These are phyloP conservation scores for Coemansia sp. DNA, from an alignment of 192 early-diverging fungal genomes.

Conservation along the genomic window DNA sequence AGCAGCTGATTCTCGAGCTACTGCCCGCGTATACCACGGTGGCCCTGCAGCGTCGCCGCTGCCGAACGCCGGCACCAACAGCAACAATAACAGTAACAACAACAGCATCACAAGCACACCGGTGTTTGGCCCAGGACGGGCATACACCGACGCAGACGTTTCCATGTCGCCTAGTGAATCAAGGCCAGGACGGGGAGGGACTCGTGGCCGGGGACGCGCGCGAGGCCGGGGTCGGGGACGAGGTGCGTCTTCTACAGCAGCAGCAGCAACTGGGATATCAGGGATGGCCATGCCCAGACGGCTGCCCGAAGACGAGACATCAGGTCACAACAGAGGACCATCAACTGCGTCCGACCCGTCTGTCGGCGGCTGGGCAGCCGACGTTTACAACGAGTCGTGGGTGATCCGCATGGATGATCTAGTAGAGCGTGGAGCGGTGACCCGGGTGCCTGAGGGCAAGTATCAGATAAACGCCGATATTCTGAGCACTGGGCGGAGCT, in stretches of 20 bases:
- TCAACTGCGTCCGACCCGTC: background rate
- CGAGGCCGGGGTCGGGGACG: constrained; percentile 3
- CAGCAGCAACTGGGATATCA: background rate
- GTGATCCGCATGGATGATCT: constrained; percentile 42
- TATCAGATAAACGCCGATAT: constrained; percentile 25
- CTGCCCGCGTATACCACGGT: background rate
- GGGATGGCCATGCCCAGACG: background rate
- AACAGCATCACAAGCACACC: constrained; percentile 2
- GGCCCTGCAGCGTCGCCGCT: background rate
- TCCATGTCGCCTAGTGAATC: background rate
- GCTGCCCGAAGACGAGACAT: background rate
- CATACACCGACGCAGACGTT: background rate
- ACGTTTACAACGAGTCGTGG: constrained; percentile 12
- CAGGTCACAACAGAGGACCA: background rate
- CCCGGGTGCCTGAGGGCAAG: background rate
- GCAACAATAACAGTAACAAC: background rate
- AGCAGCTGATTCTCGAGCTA: background rate
- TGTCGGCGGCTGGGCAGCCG: background rate
- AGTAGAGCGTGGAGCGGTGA: constrained; percentile 25
- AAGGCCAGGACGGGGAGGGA: background rate
- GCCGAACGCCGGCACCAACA: no score
- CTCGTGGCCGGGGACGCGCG: background rate
- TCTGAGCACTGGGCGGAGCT: constrained; percentile 24
- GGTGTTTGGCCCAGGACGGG: background rate
- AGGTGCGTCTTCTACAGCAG: background rate